Conservation (phyloP, 305 asterid species). For the Lippia alba region DNA sequence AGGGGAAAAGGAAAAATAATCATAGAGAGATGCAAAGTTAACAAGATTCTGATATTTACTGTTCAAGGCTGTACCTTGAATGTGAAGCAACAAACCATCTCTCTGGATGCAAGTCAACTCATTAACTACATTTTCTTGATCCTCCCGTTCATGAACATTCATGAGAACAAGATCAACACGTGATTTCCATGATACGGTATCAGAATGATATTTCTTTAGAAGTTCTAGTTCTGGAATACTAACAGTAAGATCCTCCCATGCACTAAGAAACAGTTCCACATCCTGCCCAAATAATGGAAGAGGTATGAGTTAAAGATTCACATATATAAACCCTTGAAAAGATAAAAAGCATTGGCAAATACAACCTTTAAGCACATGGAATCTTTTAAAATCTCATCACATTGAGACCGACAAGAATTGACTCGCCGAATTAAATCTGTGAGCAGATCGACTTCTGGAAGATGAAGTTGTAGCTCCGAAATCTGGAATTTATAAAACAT, state of each 20-base stretch:
- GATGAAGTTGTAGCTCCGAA: slow-evolving; percentile 66
- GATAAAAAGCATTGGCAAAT: slow-evolving; percentile 32
- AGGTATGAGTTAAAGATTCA: slow-evolving; percentile 34
- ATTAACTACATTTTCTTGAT: slow-evolving; percentile 71
- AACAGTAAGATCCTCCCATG: slow-evolving; percentile 75
- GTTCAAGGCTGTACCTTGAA: slow-evolving; percentile 57
- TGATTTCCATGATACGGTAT: slow-evolving; percentile 77
- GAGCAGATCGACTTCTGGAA: slow-evolving; percentile 74
- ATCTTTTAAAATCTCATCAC: slow-evolving; percentile 71
- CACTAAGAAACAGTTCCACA: slow-evolving; percentile 59
- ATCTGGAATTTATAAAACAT: slow-evolving; percentile 48
- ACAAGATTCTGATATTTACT: slow-evolving; percentile 8
- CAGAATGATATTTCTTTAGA: slow-evolving; percentile 65
- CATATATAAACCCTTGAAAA: slow-evolving; percentile 27
- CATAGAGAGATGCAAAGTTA: slow-evolving; percentile 27
- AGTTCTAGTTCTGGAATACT: slow-evolving; percentile 78
- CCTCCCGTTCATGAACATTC: slow-evolving; percentile 65
- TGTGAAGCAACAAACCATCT: slow-evolving; percentile 70
- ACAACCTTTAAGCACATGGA: slow-evolving; percentile 66
- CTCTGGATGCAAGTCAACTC: slow-evolving; percentile 69
- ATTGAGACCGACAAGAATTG: slow-evolving; percentile 68
- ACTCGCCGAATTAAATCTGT: slow-evolving; percentile 58
- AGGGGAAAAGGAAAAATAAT: slow-evolving; percentile 19
- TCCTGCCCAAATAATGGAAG: slow-evolving; percentile 55
- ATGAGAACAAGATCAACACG: slow-evolving; percentile 62